Percentiles rank a stretch among this genome's conserved stretches.
These are phyloP conservation scores for Leucoagaricus sp. DNA, from an alignment of 1,284 basidiomycete genomes.

Conservation along the genomic window DNA sequence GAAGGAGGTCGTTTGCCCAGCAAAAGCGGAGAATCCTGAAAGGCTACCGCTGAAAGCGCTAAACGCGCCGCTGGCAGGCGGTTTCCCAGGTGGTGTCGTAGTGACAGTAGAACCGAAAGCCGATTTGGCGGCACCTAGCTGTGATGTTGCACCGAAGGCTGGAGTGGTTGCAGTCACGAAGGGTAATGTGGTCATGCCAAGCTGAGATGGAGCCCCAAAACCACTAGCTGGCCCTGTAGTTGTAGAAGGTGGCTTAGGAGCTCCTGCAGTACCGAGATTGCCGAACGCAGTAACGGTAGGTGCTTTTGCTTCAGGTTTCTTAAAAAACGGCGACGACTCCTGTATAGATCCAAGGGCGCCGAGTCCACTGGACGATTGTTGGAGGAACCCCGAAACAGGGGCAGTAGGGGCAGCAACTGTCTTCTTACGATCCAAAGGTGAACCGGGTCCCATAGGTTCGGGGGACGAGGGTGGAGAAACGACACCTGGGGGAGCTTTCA, in stretches of 20 bases:
- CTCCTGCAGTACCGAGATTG: not conserved
- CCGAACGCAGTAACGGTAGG: slow-evolving; percentile 18
- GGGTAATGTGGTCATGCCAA: slow-evolving; percentile 6
- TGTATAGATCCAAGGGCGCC: slow-evolving; percentile 41
- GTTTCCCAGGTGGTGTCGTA: slow-evolving; percentile 12
- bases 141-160: slow-evolving; percentile 3
- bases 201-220: slow-evolving; percentile 15
- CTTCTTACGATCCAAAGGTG: slow-evolving; percentile 14
- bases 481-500: slow-evolving; percentile 2
- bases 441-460: slow-evolving; percentile 16
- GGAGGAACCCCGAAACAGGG: slow-evolving; percentile 29
- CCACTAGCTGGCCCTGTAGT: not conserved
- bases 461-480: slow-evolving; percentile 22
- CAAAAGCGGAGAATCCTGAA: slow-evolving; percentile 15
- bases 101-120: slow-evolving; percentile 1
- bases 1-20: slow-evolving; percentile 13
- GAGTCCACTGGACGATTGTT: slow-evolving; percentile 42
- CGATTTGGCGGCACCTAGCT: slow-evolving; percentile 2
- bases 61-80: slow-evolving; percentile 12
- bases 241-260: slow-evolving; percentile 2
- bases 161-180: slow-evolving; percentile 3
- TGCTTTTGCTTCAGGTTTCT: slow-evolving; percentile 34
- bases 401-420: slow-evolving; percentile 26
- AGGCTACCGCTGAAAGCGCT: slow-evolving; percentile 15
- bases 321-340: slow-evolving; percentile 55